A percentile compares a stretch with the other conserved stretches of the same genome.
Conservation (phyloP, 2,329 filamentous ascomycete species). For the Periglandula ipomoeae region DNA sequence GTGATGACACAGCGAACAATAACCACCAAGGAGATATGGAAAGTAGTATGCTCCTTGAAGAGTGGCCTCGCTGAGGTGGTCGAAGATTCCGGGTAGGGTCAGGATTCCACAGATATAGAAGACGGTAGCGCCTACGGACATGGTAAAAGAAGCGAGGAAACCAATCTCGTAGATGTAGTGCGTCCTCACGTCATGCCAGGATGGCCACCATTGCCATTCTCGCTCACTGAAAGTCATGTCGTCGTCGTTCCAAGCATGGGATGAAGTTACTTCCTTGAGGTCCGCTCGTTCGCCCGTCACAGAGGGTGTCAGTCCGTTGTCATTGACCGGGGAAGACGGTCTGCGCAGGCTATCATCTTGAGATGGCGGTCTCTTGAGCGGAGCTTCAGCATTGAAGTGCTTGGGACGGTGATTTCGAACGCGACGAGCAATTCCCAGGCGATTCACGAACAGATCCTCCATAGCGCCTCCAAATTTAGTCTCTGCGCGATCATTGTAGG, state of each 20-base stretch:
- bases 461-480: conserved; percentile 37
- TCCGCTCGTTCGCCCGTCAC: background rate
- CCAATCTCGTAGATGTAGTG: conserved; percentile 55
- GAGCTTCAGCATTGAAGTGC: background rate
- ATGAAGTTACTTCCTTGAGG: background rate
- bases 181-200: conserved; percentile 40
- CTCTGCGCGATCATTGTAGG: conserved; percentile 37
- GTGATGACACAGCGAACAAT: conserved; percentile 47
- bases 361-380: conserved; percentile 1
- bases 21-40: conserved; percentile 52
- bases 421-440: conserved; percentile 1
- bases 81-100: conserved; percentile 46
- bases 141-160: conserved; percentile 48
- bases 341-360: background rate
- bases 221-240: conserved; percentile 10
- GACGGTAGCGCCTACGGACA: conserved; percentile 49
- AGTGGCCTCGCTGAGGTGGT: conserved; percentile 34
- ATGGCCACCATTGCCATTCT: conserved; percentile 51
- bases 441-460: conserved; percentile 23
- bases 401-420: background rate
- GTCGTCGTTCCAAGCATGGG: background rate
- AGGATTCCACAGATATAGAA: conserved; percentile 58
- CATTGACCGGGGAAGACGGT: background rate
- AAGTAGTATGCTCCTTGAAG: conserved; percentile 48
- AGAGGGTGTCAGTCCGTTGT: background rate